phyloP scores from a whole-genome alignment of 192 early-diverging fungal species.

The Kappamyces sp. region DNA sequence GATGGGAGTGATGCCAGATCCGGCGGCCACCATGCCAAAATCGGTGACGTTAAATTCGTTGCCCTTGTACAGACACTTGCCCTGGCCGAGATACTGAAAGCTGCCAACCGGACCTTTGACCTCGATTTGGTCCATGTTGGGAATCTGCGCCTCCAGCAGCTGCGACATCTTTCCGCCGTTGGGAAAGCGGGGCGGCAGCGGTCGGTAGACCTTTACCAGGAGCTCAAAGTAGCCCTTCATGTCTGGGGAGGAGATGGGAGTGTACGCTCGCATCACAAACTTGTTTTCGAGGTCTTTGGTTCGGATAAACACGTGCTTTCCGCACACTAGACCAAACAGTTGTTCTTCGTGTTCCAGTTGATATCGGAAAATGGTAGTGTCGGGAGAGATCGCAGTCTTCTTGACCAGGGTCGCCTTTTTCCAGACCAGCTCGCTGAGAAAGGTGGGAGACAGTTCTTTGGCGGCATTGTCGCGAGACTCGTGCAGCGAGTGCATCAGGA shows the following conservation, averaged over 20 bases:
- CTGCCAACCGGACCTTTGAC: slow-evolving; percentile 18
- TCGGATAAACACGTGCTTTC: not conserved
- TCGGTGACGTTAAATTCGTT: not conserved
- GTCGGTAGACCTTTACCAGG: slow-evolving; percentile 68
- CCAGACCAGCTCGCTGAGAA: slow-evolving; percentile 24
- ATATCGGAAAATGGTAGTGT: slow-evolving; percentile 72
- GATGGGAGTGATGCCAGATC: slow-evolving; percentile 19
- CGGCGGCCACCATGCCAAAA: slow-evolving; percentile 10
- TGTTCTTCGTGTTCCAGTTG: not conserved
- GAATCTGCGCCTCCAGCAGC: slow-evolving; percentile 9
- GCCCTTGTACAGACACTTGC: slow-evolving; percentile 9
- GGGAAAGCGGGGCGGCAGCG: no score
- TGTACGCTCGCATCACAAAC: slow-evolving; percentile 80
- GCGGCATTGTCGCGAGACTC: not conserved
- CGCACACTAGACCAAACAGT: not conserved
- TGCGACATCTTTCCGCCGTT: slow-evolving; percentile 12
- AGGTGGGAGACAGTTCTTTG: slow-evolving; percentile 1
- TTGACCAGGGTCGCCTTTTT: slow-evolving; percentile 45
- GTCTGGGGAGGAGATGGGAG: slow-evolving; percentile 79
- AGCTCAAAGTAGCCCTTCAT: slow-evolving; percentile 85
- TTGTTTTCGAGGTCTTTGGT: slow-evolving; percentile 80
- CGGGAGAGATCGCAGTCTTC: slow-evolving; percentile 71
- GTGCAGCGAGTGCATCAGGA: not conserved
- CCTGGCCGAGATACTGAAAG: slow-evolving; percentile 18
- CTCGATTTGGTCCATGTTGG: slow-evolving; percentile 4